Conservation (phyloP, 2,329 filamentous ascomycete species). For the Eurotiales sp. region DNA sequence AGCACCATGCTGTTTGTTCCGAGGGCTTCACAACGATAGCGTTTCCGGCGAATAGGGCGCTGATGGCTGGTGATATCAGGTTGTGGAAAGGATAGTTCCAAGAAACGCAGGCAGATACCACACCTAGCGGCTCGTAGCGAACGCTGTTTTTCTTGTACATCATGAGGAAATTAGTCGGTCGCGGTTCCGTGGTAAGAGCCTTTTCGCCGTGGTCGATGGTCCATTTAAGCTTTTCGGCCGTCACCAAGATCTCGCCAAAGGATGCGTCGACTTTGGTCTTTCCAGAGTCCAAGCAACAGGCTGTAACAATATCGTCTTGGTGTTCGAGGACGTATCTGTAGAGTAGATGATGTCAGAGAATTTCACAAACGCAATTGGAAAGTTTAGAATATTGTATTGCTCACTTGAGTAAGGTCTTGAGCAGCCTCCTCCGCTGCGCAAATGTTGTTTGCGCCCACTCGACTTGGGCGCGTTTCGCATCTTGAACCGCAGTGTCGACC, state of each 20-base stretch:
- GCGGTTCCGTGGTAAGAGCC: conserved; percentile 65
- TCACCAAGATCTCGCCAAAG: conserved; percentile 91
- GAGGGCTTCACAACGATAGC: conserved; percentile 90
- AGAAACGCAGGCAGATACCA: conserved; percentile 86
- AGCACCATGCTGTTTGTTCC: conserved; percentile 93
- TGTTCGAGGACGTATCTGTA: conserved; percentile 73
- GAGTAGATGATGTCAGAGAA: background rate
- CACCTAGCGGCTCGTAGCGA: conserved; percentile 84
- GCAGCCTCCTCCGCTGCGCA: conserved; percentile 68
- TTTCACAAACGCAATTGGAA: background rate
- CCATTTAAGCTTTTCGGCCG: conserved; percentile 91
- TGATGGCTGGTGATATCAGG: conserved; percentile 84
- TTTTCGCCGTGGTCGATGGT: conserved; percentile 86
- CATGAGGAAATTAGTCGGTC: conserved; percentile 91
- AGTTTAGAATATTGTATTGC: conserved; percentile 17
- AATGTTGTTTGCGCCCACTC: conserved; percentile 78
- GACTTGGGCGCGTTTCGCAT: conserved; percentile 69
- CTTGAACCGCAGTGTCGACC: conserved; percentile 74
- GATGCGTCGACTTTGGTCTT: conserved; percentile 95
- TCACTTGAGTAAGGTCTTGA: conserved; percentile 71
- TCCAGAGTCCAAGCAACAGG: conserved; percentile 87
- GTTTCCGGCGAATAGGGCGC: conserved; percentile 85
- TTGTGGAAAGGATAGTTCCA: conserved; percentile 99
- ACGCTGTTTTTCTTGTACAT: conserved; percentile 92
- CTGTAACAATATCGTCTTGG: conserved; percentile 78